Base-by-base conservation (phyloP, 2,329 filamentous ascomycete species). In the Ceratocystis huliohia region DNA sequence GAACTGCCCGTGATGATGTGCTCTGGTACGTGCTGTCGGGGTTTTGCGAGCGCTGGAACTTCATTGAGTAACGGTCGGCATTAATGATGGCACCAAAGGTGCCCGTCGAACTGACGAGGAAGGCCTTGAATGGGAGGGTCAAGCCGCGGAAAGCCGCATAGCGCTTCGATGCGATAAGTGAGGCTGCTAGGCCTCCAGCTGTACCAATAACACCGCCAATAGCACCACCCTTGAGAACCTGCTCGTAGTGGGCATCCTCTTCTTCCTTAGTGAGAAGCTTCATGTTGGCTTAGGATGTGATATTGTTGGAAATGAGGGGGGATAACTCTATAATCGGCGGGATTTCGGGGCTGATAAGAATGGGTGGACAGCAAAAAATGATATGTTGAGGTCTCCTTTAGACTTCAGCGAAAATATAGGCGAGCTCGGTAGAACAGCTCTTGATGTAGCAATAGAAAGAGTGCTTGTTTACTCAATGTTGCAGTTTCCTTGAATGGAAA, bases 181-280 rank as follows among this genome's bases (percentile, higher is more conserved):
- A 87, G 73, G 86, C 90, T 33, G 80, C 80, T 7, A 84, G 71
- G 69, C 93, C 92, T 41, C 85, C 73, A 46, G 78, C 80, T 2
- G 91, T 78, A 69, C 94, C 92, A 57, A 85, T 71, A 13, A 81
- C 65, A 69, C 89, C 89, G 70, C 93, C 94, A 70, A 88, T 76
- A 69, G 85, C 73, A 71, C 94, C 93, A 71, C 91, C 92, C 74
- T 85, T 87, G 71, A 97, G 74, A 69, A 95, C 94, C 68, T 83
- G 80, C 74, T 81, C 78, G 83, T 95, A 96, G 82, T 96, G 92
- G 65, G 84, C 89, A 68, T 81, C 76, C 78, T 96, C 92, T 79
- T 96, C 90, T 84, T 96, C 91, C 75, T 93, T 91, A 72, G 89
- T 95, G 75, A 97, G 83, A 74, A 97, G 81, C 87, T 96, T 97